Conservation (phyloP, 2,329 filamentous ascomycete genomes). For the Coniochaeta sp. region DNA sequence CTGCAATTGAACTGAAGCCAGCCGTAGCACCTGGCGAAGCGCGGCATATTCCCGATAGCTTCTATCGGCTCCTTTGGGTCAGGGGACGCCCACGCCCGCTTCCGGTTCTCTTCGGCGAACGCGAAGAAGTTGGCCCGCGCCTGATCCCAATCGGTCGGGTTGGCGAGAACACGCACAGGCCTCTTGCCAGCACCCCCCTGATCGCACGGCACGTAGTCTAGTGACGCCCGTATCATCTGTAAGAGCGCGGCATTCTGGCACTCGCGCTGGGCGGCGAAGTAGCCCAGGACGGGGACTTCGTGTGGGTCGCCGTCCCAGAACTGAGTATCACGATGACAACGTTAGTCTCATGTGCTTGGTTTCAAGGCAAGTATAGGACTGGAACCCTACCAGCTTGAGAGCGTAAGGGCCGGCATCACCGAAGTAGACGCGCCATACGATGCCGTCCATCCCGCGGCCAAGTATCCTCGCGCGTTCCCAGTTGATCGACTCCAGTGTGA, state of each 20-base stretch:
- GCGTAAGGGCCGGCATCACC: neutral
- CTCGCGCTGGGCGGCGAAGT: neutral
- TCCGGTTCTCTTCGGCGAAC: neutral
- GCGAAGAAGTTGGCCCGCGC: neutral
- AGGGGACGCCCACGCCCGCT: neutral
- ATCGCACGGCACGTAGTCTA: neutral
- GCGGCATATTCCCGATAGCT: neutral
- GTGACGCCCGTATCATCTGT: neutral
- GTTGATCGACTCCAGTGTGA: neutral
- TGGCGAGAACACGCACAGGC: neutral
- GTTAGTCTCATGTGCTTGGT: no score
- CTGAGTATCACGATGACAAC: neutral
- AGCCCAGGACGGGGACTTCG: neutral
- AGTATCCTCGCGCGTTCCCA: neutral
- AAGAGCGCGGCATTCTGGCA: neutral
- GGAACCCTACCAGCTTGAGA: neutral
- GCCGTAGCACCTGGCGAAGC: constrained; percentile 2
- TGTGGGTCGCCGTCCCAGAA: constrained; percentile 1
- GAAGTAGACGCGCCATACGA: constrained; percentile 1
- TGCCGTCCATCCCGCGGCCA: neutral
- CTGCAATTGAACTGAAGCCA: neutral
- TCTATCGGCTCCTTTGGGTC: neutral
- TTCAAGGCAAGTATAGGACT: neutral
- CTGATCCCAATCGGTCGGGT: neutral
- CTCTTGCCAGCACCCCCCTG: neutral